A percentile compares a stretch with the other conserved stretches of the same genome.
Conservation (phyloP, 345 rosid species). For the Firmiana major region DNA sequence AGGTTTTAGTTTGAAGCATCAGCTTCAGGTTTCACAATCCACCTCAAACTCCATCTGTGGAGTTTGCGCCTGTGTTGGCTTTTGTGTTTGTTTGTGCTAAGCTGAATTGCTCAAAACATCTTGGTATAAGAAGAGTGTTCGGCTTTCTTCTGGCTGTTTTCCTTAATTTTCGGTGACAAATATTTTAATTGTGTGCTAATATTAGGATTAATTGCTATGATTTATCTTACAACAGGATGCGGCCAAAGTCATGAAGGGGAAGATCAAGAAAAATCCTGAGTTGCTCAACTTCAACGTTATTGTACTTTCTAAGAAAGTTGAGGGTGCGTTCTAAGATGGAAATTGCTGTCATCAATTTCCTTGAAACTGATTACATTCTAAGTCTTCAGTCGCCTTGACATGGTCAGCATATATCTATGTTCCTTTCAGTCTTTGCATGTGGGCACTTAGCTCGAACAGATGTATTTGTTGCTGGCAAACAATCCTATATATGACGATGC, state of each 20-base stretch:
- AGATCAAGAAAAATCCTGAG: constrained; percentile 74
- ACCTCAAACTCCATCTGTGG: neutral
- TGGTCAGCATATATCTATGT: neutral
- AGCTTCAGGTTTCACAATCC: neutral
- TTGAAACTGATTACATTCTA: neutral
- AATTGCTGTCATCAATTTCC: neutral
- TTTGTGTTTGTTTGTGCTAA: neutral
- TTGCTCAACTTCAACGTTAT: constrained; percentile 85
- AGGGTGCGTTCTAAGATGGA: constrained; percentile 12
- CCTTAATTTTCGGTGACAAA: neutral
- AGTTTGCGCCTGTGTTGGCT: neutral
- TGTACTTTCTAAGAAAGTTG: constrained; percentile 48
- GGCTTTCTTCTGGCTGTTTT: neutral
- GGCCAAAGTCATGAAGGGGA: constrained; percentile 58
- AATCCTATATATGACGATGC: no score
- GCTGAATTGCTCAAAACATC: neutral
- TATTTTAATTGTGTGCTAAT: neutral
- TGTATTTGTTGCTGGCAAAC: neutral
- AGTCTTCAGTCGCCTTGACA: neutral
- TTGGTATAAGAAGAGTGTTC: neutral
- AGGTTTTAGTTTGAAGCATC: constrained; percentile 3
- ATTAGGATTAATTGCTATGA: neutral
- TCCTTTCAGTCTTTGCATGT: neutral
- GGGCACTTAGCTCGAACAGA: neutral
- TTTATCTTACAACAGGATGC: constrained; percentile 54